These are phyloP conservation scores for Pythium angustatum DNA, from an alignment of 352 stramenopile genomes.

Conservation along the genomic window DNA sequence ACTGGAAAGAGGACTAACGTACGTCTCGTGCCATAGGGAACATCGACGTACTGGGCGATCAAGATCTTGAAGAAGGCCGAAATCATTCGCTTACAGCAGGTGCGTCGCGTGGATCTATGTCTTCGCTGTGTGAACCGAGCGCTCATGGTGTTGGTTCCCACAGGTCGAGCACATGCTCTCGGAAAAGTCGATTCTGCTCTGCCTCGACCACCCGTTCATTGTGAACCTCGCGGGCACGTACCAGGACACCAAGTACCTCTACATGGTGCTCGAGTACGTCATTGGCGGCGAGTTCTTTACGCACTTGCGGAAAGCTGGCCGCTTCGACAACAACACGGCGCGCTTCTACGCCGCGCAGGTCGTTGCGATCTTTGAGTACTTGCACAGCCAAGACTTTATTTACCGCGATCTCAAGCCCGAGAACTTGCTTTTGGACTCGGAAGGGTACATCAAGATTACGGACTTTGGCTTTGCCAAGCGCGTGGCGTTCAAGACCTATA, in stretches of 20 bases:
- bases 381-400: conserved; percentile 96
- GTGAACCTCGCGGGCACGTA: conserved; percentile 94
- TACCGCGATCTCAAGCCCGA: conserved; percentile 97
- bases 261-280: conserved; percentile 98
- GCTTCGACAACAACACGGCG: conserved; percentile 92
- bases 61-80: conserved; percentile 98
- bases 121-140: too few species aligned
- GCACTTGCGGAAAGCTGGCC: conserved; percentile 91
- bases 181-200: conserved; percentile 95
- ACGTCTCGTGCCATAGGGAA: conserved; percentile 45
- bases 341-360: conserved; percentile 95
- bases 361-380: conserved; percentile 96
- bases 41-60: conserved; percentile 93
- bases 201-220: conserved; percentile 95
- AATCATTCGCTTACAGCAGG: conserved; percentile 95
- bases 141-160: neutral
- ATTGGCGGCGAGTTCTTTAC: conserved; percentile 98
- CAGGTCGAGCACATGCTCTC: conserved; percentile 97
- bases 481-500: conserved; percentile 95
- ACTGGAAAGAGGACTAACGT: too few species aligned
- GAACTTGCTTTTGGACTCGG: conserved; percentile 94
- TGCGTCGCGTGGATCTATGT: too few species aligned
- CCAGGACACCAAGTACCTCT: conserved; percentile 95
- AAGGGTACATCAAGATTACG: conserved; percentile 97
- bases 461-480: conserved; percentile 94